Evolutionary conservation across 1,139 yeast genomes (phyloP).

Genomic region (Geotrichum reessii): DNA sequence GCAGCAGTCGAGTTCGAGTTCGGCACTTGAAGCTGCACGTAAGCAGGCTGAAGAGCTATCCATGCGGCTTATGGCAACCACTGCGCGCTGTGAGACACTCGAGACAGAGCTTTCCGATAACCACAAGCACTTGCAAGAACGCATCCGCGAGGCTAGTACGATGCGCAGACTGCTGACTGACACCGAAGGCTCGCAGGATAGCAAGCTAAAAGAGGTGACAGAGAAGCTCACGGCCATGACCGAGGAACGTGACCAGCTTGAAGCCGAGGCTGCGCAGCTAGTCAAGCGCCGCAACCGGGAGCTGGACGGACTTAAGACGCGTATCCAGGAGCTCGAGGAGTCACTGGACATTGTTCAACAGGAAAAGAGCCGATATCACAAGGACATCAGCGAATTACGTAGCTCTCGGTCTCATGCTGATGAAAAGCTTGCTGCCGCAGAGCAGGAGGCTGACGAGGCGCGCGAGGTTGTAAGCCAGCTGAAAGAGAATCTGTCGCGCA

Average conservation of each 20-base stretch:
- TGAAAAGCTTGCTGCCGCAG: slow-evolving; percentile 26
- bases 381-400: slow-evolving; percentile 26
- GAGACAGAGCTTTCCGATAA: slow-evolving; percentile 79
- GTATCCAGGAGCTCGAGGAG: slow-evolving; percentile 31
- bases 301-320: slow-evolving; percentile 36
- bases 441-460: slow-evolving; percentile 29
- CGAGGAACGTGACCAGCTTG: slow-evolving; percentile 58
- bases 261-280: slow-evolving; percentile 47
- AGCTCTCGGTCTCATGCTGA: slow-evolving; percentile 28
- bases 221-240: slow-evolving; percentile 41
- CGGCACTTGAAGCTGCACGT: slow-evolving; percentile 46
- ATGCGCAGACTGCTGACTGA: slow-evolving; percentile 66
- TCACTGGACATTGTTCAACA: slow-evolving; percentile 30
- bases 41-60: slow-evolving; percentile 75
- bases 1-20: slow-evolving; percentile 7
- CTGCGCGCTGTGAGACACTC: slow-evolving; percentile 54
- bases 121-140: slow-evolving; percentile 65
- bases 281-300: slow-evolving; percentile 49
- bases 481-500: slow-evolving; percentile 27
- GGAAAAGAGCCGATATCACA: slow-evolving; percentile 27
- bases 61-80: slow-evolving; percentile 62
- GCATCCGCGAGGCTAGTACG: slow-evolving; percentile 70
- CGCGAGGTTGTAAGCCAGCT: slow-evolving; percentile 24
- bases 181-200: slow-evolving; percentile 53
- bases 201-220: slow-evolving; percentile 44